Evolutionary conservation across 1,284 basidiomycete genomes (phyloP).

Genomic region (Waitea zeae): DNA sequence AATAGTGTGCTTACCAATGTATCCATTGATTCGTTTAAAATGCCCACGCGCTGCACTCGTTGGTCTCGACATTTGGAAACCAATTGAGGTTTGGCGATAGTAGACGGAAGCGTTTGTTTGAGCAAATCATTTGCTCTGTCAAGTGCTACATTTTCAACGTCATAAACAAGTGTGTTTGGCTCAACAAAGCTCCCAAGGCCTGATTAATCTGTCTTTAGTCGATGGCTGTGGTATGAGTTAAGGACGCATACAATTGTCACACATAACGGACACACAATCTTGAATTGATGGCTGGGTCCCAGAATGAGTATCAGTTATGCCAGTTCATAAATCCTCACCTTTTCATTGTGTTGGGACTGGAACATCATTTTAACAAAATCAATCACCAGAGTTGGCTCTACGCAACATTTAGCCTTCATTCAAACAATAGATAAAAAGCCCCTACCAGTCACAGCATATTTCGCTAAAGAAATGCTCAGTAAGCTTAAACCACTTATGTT

Average conservation of each 20-base stretch:
- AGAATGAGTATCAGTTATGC: background rate
- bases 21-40: slow-evolving; percentile 22
- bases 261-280: slow-evolving; percentile 36
- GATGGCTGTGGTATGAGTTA: no score
- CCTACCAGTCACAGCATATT: slow-evolving; percentile 41
- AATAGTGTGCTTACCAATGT: slow-evolving; percentile 20
- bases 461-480: no score
- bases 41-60: slow-evolving; percentile 23
- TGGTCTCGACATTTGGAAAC: slow-evolving; percentile 24
- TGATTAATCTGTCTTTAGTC: no score
- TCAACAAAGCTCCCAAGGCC: slow-evolving; percentile 43
- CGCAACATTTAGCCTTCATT: no score
- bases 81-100: no score
- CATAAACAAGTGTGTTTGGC: slow-evolving; percentile 37
- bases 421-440: background rate
- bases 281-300: slow-evolving; percentile 43
- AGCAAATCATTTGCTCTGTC: no score
- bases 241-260: no score
- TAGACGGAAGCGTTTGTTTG: no score
- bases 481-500: background rate
- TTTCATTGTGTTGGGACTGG: slow-evolving; percentile 51
- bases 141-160: slow-evolving; percentile 28
- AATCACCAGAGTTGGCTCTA: slow-evolving; percentile 29
- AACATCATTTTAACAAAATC: slow-evolving; percentile 34
- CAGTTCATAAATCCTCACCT: slow-evolving; percentile 18